Evolutionary conservation across 257 asterid genomes (phyloP), one percentile per base, ranked within the genome.

Genomic region (Coffea canephora): DNA sequence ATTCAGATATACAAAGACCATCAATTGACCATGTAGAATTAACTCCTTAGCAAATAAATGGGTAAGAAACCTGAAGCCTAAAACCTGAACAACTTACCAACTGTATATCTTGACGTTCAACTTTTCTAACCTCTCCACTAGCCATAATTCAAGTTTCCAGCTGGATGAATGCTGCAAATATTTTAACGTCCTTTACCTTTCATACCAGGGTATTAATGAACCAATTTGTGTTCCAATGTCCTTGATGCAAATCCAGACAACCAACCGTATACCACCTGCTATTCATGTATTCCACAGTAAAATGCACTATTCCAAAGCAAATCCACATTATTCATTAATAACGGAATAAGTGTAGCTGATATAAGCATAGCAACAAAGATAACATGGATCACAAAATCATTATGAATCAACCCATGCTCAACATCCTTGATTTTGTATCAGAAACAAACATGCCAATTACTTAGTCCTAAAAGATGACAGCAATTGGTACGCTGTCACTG

Each of bases 61-160:
- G 65, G 49, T 55, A 57, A 68, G 39, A 36, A 55, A 54, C 72
- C 49, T 18, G 64, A 78, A 76, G 54, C 31, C 43, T 55, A 8
- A 78, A 76, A 61, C n/a, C 27, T 49, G 43, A 52, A 76, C 43
- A 39, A 83, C 94, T 88, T 91, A 92, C 98, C 92, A 87, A 77
- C 81, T 93, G 97, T 83, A 93, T 92, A 83, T 93, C 97, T 87
- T 89, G 90, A 18, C 88, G 83, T 43, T 91, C 85, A 71, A 89
- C 90, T 83, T 85, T 91, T 80, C 91, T 86, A 68, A 80, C 89
- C 76, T 86, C 92, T 77, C 92, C 94, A 75, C 83, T 84, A 31
- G 96, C 82, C 98, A 93, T 93, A 78, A 84, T 85, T 78, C 80
- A 79, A 79, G 45, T 54, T 61, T 62, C 46, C 82, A 78, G 67